Percentiles rank a stretch among this genome's conserved stretches.
phyloP scores from a whole-genome alignment of 495 filamentous ascomycete genomes.

The Tetracladium setigerum region DNA sequence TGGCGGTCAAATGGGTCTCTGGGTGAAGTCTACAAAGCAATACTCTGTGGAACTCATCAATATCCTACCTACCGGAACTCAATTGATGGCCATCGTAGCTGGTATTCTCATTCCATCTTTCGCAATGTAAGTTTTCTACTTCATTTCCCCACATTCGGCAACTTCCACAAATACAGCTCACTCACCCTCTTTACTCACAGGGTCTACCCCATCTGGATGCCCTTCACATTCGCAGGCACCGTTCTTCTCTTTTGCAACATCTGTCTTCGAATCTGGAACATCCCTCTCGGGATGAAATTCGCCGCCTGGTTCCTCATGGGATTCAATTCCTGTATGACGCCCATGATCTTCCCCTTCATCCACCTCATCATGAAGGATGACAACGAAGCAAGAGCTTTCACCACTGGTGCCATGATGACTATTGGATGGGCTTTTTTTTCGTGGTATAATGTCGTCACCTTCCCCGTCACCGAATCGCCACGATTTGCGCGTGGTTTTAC shows the following conservation, averaged over 20 bases:
- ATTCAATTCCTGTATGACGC: conserved; percentile 16
- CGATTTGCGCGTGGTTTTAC: conserved; percentile 35
- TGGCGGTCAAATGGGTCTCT: conserved; percentile 6
- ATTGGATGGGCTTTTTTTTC: conserved; percentile 20
- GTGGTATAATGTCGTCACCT: conserved; percentile 31
- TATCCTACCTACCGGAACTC: neutral
- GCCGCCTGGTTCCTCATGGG: conserved; percentile 39
- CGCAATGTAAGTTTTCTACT: no score
- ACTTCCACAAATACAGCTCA: no score
- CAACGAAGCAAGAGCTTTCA: conserved; percentile 33
- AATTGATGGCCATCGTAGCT: neutral
- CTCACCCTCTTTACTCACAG: no score
- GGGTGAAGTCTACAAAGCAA: conserved; percentile 1
- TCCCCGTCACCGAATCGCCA: conserved; percentile 38
- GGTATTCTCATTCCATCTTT: neutral
- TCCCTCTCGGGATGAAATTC: conserved; percentile 37
- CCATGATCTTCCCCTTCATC: conserved; percentile 4
- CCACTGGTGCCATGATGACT: conserved; percentile 42
- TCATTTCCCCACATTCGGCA: no score
- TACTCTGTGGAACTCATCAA: conserved; percentile 1
- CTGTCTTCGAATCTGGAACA: conserved; percentile 32
- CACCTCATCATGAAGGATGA: conserved; percentile 5
- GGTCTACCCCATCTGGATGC: conserved; percentile 3
- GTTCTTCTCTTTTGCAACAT: conserved; percentile 32
- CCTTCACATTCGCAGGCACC: neutral